Evolutionary conservation across 768 basidiomycete species (phyloP).

Genomic region (Rhodotorula toruloides): DNA sequence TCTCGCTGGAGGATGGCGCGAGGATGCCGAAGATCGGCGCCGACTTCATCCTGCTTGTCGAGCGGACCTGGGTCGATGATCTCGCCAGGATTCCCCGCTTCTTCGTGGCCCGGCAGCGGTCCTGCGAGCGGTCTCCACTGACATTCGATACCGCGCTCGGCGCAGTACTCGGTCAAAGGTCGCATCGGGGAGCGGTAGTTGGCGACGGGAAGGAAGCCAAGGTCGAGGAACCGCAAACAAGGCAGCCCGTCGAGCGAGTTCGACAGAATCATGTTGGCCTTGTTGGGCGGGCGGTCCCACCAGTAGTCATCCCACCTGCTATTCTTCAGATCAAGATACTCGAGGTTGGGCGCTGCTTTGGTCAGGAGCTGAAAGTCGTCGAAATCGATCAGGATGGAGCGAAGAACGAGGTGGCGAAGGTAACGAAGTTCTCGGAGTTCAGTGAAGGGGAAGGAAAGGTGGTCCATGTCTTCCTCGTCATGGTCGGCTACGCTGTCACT

Average conservation of each 20-base stretch:
- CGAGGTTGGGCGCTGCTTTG: background rate
- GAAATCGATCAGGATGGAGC: too few species aligned
- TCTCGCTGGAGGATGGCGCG: too few species aligned
- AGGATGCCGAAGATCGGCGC: too few species aligned
- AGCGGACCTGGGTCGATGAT: too few species aligned
- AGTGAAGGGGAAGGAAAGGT: background rate
- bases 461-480: background rate
- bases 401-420: background rate
- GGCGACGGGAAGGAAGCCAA: background rate
- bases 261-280: background rate
- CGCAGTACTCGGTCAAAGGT: background rate
- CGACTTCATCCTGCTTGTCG: too few species aligned
- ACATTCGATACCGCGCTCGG: background rate
- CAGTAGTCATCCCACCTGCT: background rate
- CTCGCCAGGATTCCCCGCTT: too few species aligned
- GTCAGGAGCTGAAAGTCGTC: background rate
- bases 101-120: too few species aligned
- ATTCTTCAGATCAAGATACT: background rate
- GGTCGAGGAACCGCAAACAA: background rate
- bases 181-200: background rate
- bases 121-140: background rate
- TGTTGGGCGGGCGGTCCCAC: background rate
- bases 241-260: background rate
- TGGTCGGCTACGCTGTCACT: rapidly evolving
- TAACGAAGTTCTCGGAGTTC: too few species aligned